Base-by-base conservation (phyloP, 2,329 filamentous ascomycete genomes). In the Ophiocordyceps unilateralis region DNA sequence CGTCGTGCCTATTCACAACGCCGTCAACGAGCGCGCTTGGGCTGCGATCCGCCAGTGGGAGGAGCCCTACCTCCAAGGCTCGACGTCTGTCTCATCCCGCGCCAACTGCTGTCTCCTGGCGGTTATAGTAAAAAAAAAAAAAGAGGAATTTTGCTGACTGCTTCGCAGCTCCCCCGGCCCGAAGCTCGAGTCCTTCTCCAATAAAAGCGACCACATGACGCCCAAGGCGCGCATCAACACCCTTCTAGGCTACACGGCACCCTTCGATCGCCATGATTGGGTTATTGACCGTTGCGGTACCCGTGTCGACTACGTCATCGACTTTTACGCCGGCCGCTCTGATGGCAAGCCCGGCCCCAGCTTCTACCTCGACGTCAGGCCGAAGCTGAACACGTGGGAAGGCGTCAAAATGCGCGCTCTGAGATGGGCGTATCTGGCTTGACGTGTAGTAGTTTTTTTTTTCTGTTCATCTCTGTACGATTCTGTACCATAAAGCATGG, bases 241-340 rank as follows among this genome's bases (percentile, higher is more conserved):
- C 5, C 62, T 87, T 45, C 64, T 94, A 43, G 91, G 91, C n/a
- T 96, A 94, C 60, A 80, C 82, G 46, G 70, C 81, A 43, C 91
- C 91, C 1, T 98, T 98, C 61, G 91, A 98, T 63, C 72, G 91
- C 23, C 91, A 98, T 60, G 91, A 98, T 61, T 98, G 91, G 91
- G 78, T 95, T 21, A 81, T 98, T 30, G 88, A 98, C 62, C 72
- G 91, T 42, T 96, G 91, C 57, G 89, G 83, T 24, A 81, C 69
- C 19, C 76, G 76, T 54, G 66, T 98, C 41, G 91, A 96, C 54
- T 98, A 98, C 58, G 82, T 98, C 34, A 98, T 98, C 60, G 91
- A 98, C 62, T 98, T 98, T 54, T 98, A 98, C 58, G 78, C 86
- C 5, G 91, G 91, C 0, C 67, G 72, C 6, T 61, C 64, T 3